These are phyloP conservation scores for Melaleuca alternifolia DNA, from an alignment of 345 rosid genomes.

Conservation along the genomic window DNA sequence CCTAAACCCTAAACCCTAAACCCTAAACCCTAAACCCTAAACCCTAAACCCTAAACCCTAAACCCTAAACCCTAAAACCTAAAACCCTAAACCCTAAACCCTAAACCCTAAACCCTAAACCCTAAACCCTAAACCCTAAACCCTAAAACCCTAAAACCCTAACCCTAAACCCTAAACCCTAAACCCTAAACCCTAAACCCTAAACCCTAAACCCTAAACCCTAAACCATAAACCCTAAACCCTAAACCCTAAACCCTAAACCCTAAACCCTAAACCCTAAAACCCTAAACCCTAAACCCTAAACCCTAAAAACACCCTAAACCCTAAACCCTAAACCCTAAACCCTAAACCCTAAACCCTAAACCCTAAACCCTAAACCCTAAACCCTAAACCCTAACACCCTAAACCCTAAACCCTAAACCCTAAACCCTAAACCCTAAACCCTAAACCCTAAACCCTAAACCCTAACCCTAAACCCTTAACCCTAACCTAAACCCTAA, in stretches of 20 bases:
- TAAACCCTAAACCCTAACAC: conserved; percentile 9
- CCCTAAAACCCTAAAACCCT: conserved; percentile 1
- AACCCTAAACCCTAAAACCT: background rate
- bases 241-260: conserved; percentile 1
- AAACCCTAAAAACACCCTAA: conserved; percentile 5
- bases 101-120: conserved; percentile 3
- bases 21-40: background rate
- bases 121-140: background rate
- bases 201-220: background rate
- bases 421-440: background rate
- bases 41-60: background rate
- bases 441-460: conserved; percentile 1
- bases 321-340: conserved; percentile 2
- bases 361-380: conserved; percentile 8
- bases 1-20: conserved; percentile 5
- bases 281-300: conserved; percentile 4
- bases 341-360: conserved; percentile 4
- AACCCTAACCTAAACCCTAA: conserved; percentile 1
- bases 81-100: background rate
- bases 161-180: conserved; percentile 4
- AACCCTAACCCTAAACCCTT: background rate
- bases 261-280: conserved; percentile 8
- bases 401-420: conserved; percentile 7
- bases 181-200: conserved; percentile 2
- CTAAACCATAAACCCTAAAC: conserved; percentile 1